Conservation (phyloP, 495 filamentous ascomycete species). For the Apiosordaria backusii region DNA sequence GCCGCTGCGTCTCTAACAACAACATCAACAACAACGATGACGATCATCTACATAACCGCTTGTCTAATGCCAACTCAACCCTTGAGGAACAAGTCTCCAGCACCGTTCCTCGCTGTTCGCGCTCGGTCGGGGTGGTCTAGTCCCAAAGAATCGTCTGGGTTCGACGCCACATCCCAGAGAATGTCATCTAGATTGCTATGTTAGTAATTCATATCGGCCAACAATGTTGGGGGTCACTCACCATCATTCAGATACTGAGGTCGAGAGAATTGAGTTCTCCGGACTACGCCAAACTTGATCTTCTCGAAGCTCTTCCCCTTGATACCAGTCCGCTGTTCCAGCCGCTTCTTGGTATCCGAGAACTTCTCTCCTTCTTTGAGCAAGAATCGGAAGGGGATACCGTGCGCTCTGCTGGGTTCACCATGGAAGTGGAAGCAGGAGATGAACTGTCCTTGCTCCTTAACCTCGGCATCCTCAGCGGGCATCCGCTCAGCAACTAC, state of each 20-base stretch:
- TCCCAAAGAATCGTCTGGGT: constrained; percentile 75
- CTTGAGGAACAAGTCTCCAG: constrained; percentile 54
- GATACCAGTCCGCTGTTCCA: constrained; percentile 85
- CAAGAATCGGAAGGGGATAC: constrained; percentile 87
- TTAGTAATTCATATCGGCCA: neutral
- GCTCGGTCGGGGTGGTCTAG: constrained; percentile 83
- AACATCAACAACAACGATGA: neutral
- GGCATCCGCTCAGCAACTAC: constrained; percentile 78
- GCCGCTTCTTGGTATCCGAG: constrained; percentile 82
- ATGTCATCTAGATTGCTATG: constrained; percentile 63
- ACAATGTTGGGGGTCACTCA: constrained; percentile 42
- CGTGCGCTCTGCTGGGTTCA: constrained; percentile 69
- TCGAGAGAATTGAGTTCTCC: constrained; percentile 62
- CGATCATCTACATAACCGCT: neutral
- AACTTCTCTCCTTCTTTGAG: constrained; percentile 85
- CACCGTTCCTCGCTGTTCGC: constrained; percentile 49
- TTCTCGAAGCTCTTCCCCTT: constrained; percentile 99
- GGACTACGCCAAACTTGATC: constrained; percentile 89
- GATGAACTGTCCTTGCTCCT: constrained; percentile 59
- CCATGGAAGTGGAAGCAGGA: constrained; percentile 87
- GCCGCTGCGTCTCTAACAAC: neutral
- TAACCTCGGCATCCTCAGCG: constrained; percentile 65
- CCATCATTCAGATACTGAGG: constrained; percentile 85
- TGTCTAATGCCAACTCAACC: constrained; percentile 30
- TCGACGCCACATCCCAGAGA: constrained; percentile 65